Evolutionary conservation across 2,329 filamentous ascomycete genomes (phyloP).

Genomic region (Immersiporthe knoxdaviesiana): DNA sequence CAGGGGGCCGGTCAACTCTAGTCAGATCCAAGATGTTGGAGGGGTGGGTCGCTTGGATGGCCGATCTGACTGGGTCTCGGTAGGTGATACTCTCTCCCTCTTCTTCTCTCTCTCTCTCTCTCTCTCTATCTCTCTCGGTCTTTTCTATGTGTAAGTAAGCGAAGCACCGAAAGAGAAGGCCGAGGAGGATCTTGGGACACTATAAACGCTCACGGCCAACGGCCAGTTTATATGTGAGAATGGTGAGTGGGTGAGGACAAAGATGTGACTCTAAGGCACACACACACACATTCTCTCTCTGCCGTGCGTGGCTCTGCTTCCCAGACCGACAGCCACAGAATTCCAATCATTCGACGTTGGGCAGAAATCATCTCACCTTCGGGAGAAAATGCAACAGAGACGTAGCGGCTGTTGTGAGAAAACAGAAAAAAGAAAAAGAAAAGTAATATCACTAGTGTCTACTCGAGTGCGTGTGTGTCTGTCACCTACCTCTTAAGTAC

Average conservation of each 20-base stretch:
- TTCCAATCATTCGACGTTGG: constrained; percentile 1
- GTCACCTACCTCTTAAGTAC: not conserved
- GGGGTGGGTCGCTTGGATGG: not conserved
- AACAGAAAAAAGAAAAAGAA: no score
- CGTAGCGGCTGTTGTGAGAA: not conserved
- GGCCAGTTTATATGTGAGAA: not conserved
- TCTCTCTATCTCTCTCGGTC: not conserved
- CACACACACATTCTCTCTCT: not conserved
- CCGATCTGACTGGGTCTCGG: not conserved
- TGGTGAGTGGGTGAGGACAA: not conserved
- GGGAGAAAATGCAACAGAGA: not conserved
- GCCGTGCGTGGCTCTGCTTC: not conserved
- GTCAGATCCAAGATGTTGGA: not conserved
- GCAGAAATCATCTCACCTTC: constrained; percentile 4
- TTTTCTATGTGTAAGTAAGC: not conserved
- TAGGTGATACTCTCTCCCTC: not conserved
- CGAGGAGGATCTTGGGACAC: not conserved
- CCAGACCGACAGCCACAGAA: not conserved
- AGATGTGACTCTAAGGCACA: not conserved
- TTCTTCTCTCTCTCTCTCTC: not conserved
- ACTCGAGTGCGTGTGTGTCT: not conserved
- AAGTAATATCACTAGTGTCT: not conserved
- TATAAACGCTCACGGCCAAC: not conserved
- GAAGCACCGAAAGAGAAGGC: not conserved
- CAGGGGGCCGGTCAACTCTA: not conserved